Evolutionary conservation across 2,329 filamentous ascomycete species (phyloP).

Genomic region (Scytalidium sp.): DNA sequence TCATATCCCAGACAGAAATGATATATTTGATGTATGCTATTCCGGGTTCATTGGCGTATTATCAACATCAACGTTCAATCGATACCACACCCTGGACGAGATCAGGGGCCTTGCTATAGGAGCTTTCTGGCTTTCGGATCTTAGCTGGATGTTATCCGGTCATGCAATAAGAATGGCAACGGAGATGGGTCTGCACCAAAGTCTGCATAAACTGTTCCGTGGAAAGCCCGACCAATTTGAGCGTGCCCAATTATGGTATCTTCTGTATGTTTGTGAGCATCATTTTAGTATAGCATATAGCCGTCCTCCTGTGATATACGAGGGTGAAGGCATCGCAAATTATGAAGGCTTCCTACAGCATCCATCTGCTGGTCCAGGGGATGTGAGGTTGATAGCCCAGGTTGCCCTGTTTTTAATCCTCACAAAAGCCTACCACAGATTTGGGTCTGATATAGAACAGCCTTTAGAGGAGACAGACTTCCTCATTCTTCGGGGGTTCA

Average conservation of each 20-base stretch:
- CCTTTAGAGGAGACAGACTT: constrained; percentile 39
- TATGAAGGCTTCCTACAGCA: constrained; percentile 52
- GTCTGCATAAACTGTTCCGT: constrained; percentile 45
- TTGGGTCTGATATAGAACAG: constrained; percentile 53
- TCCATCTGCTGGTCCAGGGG: constrained; percentile 47
- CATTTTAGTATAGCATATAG: constrained; percentile 64
- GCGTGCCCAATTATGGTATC: constrained; percentile 58
- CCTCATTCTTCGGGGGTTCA: constrained; percentile 31
- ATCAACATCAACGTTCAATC: constrained; percentile 54
- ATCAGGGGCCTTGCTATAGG: constrained; percentile 59
- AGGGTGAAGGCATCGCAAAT: constrained; percentile 53
- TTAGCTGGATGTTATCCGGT: constrained; percentile 54
- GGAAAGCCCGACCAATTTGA: constrained; percentile 48
- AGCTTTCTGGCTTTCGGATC: constrained; percentile 60
- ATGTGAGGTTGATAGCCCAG: constrained; percentile 55
- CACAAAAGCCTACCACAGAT: constrained; percentile 54
- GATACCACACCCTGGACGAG: constrained; percentile 55
- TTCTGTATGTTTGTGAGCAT: constrained; percentile 63
- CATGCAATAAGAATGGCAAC: constrained; percentile 56
- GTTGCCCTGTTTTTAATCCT: constrained; percentile 59
- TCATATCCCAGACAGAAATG: constrained; percentile 52
- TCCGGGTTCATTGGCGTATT: constrained; percentile 55
- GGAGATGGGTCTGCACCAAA: constrained; percentile 53
- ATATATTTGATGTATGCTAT: constrained; percentile 53
- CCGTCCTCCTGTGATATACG: constrained; percentile 57